phyloP scores from a whole-genome alignment of 768 basidiomycete genomes.

The Lyophyllum shimeji region DNA sequence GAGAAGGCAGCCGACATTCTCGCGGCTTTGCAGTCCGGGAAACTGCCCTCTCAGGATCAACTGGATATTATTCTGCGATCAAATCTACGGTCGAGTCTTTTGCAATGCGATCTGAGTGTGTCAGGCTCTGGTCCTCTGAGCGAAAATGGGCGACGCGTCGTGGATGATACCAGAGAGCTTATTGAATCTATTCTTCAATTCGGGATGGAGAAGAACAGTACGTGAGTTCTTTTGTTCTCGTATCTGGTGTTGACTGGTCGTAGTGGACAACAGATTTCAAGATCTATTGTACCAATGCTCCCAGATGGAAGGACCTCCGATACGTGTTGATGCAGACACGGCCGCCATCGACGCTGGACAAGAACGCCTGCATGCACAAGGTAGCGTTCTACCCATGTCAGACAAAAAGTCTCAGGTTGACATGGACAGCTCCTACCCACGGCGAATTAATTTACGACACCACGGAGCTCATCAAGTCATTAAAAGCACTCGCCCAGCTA shows the following conservation, averaged over 20 bases:
- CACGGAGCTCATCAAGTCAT: conserved; percentile 23
- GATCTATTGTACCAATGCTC: conserved; percentile 31
- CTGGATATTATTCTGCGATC: conserved; percentile 24
- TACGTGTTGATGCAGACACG: conserved; percentile 19
- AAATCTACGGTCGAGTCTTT: conserved; percentile 26
- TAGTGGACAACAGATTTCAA: conserved; percentile 38
- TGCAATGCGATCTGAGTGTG: conserved; percentile 14
- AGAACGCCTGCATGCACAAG: conserved; percentile 13
- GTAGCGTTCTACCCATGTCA: neutral
- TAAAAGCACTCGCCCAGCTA: conserved; percentile 28
- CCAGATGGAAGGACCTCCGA: conserved; percentile 17
- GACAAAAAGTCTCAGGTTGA: neutral
- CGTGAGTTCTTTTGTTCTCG: neutral
- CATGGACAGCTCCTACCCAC: conserved; percentile 18
- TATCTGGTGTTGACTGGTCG: neutral
- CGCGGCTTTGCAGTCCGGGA: conserved; percentile 35
- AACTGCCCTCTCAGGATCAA: conserved; percentile 40
- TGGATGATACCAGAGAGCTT: conserved; percentile 26
- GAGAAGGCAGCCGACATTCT: conserved; percentile 35
- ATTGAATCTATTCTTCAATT: conserved; percentile 32
- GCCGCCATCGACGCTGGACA: conserved; percentile 15
- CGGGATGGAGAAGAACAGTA: conserved; percentile 39
- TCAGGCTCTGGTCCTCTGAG: conserved; percentile 27
- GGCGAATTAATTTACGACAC: conserved; percentile 28
- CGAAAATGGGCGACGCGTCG: conserved; percentile 25